Evolutionary conservation across 495 filamentous ascomycete species (phyloP).

Genomic region (Neurospora tetraspora): DNA sequence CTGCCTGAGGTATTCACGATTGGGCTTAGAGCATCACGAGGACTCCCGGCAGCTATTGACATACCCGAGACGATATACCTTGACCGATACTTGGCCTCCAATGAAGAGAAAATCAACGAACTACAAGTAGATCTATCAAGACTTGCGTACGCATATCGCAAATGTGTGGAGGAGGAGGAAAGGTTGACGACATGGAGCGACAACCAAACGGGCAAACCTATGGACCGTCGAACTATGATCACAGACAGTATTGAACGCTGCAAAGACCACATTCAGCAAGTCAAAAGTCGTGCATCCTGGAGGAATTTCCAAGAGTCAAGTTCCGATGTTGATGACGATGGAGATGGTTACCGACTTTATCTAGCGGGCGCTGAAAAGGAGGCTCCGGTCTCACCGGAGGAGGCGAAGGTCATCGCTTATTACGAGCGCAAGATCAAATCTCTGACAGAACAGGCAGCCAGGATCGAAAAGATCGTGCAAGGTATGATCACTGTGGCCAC

Average conservation of each 20-base stretch:
- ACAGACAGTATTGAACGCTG: conserved; percentile 15
- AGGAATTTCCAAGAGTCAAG: conserved; percentile 38
- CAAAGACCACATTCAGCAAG: conserved; percentile 7
- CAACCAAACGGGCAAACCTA: conserved; percentile 19
- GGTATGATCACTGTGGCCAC: conserved; percentile 7
- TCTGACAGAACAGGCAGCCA: conserved; percentile 6
- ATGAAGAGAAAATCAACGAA: conserved; percentile 37
- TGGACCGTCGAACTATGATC: conserved; percentile 22
- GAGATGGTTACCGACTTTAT: conserved; percentile 41
- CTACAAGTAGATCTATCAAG: conserved; percentile 29
- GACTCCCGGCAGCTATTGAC: conserved; percentile 40
- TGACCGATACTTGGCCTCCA: conserved; percentile 63
- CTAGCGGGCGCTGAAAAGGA: conserved; percentile 24
- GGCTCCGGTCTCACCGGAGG: conserved; percentile 31
- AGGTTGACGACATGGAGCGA: conserved; percentile 12
- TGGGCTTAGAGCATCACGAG: conserved; percentile 42
- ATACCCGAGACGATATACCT: conserved; percentile 65
- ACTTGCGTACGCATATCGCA: conserved; percentile 16
- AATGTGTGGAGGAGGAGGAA: conserved; percentile 12
- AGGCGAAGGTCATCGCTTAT: conserved; percentile 10
- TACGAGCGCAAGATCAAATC: conserved; percentile 12
- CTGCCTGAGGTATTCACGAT: conserved; percentile 57
- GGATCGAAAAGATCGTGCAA: conserved; percentile 12
- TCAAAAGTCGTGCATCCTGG: conserved; percentile 16
- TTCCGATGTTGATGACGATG: conserved; percentile 35